Evolutionary conservation across 345 rosid species (phyloP).

Genomic region (Physaria fendleri): DNA sequence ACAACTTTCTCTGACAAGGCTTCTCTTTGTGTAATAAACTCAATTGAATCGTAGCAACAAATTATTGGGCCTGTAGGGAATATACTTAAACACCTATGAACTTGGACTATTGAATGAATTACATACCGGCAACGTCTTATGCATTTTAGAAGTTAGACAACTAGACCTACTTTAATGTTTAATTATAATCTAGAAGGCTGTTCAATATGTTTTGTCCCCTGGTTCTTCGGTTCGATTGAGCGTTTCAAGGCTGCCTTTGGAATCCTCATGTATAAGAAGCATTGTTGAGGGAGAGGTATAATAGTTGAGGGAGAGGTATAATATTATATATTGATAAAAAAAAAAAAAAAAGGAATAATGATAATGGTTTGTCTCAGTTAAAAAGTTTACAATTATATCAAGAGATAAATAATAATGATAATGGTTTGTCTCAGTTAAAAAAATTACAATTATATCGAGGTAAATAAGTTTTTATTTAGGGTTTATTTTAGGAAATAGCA

Average conservation of each 20-base stretch:
- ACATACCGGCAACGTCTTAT: neutral
- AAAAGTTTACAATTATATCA: too few species aligned
- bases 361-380: too few species aligned
- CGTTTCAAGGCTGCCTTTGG: constrained; percentile 11
- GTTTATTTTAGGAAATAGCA: too few species aligned
- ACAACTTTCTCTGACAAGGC: neutral
- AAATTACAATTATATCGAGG: too few species aligned
- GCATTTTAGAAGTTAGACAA: neutral
- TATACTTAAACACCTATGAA: neutral
- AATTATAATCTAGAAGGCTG: neutral
- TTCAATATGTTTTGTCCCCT: constrained; percentile 13
- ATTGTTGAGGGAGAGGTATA: neutral
- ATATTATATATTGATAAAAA: too few species aligned
- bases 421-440: too few species aligned
- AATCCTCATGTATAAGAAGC: neutral
- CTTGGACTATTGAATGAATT: neutral
- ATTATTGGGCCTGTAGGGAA: neutral
- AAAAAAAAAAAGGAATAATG: too few species aligned
- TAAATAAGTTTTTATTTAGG: too few species aligned
- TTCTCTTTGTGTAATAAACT: neutral
- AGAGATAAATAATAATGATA: too few species aligned
- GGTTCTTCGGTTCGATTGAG: neutral
- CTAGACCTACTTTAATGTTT: neutral
- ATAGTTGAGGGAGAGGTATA: too few species aligned
- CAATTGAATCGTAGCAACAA: neutral